These are phyloP conservation scores for Torrubiellomyces zombiae DNA, from an alignment of 2,329 filamentous ascomycete genomes.

Conservation along the genomic window DNA sequence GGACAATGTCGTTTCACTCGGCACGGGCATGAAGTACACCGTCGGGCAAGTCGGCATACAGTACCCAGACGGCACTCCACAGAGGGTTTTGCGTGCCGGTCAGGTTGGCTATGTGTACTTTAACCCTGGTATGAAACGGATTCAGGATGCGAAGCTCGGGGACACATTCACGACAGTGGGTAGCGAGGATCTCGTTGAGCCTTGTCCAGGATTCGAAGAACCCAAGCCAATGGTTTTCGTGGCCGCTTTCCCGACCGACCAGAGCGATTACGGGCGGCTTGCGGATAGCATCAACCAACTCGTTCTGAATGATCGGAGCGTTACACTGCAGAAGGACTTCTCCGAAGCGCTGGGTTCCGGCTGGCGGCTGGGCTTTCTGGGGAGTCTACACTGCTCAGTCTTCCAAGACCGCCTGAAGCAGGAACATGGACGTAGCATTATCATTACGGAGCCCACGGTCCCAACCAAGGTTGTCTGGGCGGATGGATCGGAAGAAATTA, in stretches of 20 bases:
- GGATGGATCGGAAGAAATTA: conserved; percentile 60
- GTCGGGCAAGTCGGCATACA: conserved; percentile 96
- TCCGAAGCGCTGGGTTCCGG: conserved; percentile 87
- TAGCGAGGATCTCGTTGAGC: conserved; percentile 57
- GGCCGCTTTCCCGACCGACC: conserved; percentile 86
- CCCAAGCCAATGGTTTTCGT: conserved; percentile 99
- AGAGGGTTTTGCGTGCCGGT: conserved; percentile 65
- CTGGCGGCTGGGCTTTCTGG: conserved; percentile 86
- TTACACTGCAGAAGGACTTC: conserved; percentile 85
- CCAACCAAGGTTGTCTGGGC: conserved; percentile 73
- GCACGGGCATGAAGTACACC: conserved; percentile 74
- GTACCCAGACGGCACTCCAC: conserved; percentile 74
- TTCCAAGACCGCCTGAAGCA: conserved; percentile 91
- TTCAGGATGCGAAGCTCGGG: conserved; percentile 87
- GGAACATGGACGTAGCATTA: conserved; percentile 87
- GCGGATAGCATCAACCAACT: conserved; percentile 92
- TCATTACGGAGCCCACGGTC: conserved; percentile 91
- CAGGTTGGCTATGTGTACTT: conserved; percentile 96
- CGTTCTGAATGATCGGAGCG: conserved; percentile 84
- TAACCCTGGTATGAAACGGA: conserved; percentile 96
- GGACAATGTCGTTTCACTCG: conserved; percentile 75
- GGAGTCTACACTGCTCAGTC: conserved; percentile 96
- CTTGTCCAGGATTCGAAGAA: conserved; percentile 85
- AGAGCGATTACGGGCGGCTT: conserved; percentile 68
- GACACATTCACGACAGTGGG: conserved; percentile 84